Evolutionary conservation across 345 rosid genomes (phyloP).

Genomic region (Iberis pinnata): DNA sequence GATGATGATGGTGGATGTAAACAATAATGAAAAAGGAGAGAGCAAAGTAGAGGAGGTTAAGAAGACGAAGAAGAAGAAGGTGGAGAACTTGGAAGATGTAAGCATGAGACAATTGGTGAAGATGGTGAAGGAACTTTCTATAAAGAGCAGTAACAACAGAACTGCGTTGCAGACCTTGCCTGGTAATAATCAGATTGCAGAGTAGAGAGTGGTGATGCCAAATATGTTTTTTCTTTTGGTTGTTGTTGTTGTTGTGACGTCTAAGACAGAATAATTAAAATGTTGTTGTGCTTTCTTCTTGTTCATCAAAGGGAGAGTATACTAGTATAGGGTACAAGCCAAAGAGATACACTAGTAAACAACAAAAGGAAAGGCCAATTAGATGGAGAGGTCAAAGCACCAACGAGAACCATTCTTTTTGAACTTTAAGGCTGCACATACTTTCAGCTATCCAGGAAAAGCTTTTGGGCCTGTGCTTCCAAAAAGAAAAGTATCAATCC

Average conservation of each 20-base stretch:
- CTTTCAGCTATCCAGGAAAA: no score
- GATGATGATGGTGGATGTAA: slow-evolving; percentile 4
- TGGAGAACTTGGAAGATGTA: slow-evolving; percentile 16
- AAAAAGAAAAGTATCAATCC: no score
- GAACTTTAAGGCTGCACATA: no score
- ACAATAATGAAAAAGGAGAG: slow-evolving; percentile 13
- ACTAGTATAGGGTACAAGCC: no score
- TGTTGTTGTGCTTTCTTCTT: no score
- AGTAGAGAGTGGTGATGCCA: slow-evolving; percentile 7
- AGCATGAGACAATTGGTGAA: slow-evolving; percentile 44
- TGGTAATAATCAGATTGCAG: slow-evolving; percentile 21
- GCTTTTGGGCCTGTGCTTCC: no score
- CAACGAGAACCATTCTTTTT: no score
- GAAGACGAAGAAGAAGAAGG: slow-evolving; percentile 19
- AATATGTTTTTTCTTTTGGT: neutral
- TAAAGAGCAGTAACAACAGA: slow-evolving; percentile 21
- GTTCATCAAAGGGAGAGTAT: no score
- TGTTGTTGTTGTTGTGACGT: slow-evolving; percentile 1
- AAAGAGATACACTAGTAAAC: no score
- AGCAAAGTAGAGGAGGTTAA: slow-evolving; percentile 39
- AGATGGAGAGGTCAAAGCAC: no score
- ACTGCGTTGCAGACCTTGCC: slow-evolving; percentile 25
- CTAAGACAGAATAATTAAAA: neutral
- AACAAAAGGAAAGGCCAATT: no score
- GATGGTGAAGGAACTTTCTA: slow-evolving; percentile 30